Conservation (phyloP, 208 protist species). For the Lotmaria passim region DNA sequence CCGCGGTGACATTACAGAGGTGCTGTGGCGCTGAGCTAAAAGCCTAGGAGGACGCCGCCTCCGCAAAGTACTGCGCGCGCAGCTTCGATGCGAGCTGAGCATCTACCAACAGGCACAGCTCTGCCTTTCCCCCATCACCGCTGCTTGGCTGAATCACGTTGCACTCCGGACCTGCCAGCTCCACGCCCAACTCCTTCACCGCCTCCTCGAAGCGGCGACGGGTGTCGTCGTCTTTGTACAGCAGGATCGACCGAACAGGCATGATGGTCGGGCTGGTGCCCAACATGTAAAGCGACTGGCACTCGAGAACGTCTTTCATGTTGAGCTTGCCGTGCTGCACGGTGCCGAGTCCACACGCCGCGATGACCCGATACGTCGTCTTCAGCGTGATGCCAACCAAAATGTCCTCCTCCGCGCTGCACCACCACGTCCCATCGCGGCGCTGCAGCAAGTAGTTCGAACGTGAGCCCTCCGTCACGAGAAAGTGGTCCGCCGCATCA, state of each 20-base stretch:
- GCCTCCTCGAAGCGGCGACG: constrained; percentile 41
- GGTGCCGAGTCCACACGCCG: constrained; percentile 32
- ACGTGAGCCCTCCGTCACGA: constrained; percentile 83
- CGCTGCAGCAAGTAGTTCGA: constrained; percentile 82
- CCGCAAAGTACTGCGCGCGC: constrained; percentile 28
- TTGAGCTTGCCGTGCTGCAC: constrained; percentile 60
- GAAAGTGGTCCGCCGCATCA: constrained; percentile 44
- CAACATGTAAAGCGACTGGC: constrained; percentile 65
- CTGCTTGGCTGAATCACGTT: constrained; percentile 14
- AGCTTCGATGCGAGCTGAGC: constrained; percentile 9
- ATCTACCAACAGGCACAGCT: constrained; percentile 17
- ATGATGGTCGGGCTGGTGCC: constrained; percentile 79
- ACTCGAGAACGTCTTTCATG: constrained; percentile 57
- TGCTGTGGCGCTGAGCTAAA: no score
- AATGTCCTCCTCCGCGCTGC: constrained; percentile 74
- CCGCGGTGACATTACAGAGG: background rate
- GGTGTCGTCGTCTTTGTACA: constrained; percentile 59
- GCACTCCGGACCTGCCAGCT: background rate
- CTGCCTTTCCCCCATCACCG: background rate
- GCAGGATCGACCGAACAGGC: constrained; percentile 61
- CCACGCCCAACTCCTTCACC: constrained; percentile 17
- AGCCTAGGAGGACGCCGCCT: constrained; percentile 2
- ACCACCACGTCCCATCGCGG: constrained; percentile 46
- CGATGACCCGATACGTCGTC: constrained; percentile 39
- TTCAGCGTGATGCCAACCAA: constrained; percentile 76